Percentiles rank a stretch among this genome's conserved stretches.
These are phyloP conservation scores for Crithidia brevicula DNA, from an alignment of 208 protist species.

Conservation along the genomic window DNA sequence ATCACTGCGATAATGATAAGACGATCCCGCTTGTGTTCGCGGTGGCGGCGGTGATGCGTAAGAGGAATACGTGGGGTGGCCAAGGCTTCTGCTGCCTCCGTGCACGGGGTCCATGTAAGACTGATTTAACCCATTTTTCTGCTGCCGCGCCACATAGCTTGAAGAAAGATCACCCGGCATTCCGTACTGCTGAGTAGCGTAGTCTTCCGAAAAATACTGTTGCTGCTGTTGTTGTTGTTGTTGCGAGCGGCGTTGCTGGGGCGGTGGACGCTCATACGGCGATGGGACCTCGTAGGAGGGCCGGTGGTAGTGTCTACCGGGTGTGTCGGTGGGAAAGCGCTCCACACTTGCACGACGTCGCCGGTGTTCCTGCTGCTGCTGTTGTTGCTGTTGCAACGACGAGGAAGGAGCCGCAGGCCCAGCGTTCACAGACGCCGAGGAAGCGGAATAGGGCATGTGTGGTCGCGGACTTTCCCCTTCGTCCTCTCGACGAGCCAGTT, in stretches of 20 bases:
- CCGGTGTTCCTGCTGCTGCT: background rate
- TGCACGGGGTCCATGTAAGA: background rate
- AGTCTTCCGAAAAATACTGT: too few relatives aligned
- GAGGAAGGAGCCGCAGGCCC: too few relatives aligned
- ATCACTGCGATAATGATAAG: background rate
- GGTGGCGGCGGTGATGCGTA: background rate
- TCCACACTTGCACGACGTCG: background rate
- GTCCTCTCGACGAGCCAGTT: background rate
- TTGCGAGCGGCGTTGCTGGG: background rate
- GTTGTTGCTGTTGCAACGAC: background rate
- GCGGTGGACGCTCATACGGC: conserved; percentile 4
- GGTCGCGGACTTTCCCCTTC: conserved; percentile 19
- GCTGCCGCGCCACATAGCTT: background rate
- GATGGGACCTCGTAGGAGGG: conserved; percentile 23
- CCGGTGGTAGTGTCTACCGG: background rate
- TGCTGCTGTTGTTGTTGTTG: too few relatives aligned
- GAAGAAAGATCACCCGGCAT: too few relatives aligned
- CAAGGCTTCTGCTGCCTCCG: background rate
- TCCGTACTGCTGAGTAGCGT: too few relatives aligned
- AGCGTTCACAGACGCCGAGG: background rate
- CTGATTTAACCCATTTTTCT: conserved; percentile 6
- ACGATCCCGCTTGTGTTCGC: too few relatives aligned
- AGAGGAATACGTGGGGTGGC: background rate
- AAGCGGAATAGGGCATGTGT: background rate
- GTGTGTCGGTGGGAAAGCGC: background rate